Conservation (phyloP, 352 stramenopile genomes). For the Pythium utonaiense region DNA sequence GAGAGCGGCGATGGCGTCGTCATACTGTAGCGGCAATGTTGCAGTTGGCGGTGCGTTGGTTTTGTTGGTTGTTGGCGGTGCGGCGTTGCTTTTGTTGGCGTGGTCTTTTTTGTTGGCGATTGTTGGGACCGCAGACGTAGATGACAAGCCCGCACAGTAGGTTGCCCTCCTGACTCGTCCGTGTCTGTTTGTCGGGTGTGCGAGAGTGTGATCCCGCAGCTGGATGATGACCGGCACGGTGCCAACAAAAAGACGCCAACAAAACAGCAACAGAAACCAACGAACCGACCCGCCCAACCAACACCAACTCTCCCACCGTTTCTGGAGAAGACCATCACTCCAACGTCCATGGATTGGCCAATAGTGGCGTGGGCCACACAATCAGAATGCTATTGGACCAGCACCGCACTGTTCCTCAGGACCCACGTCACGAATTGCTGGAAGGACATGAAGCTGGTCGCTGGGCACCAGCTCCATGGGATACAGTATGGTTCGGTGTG, state of each 20-base stretch:
- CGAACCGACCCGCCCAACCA: background rate
- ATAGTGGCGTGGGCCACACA: slow-evolving; percentile 2
- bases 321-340: slow-evolving; percentile 9
- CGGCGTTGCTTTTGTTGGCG: no score
- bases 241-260: background rate
- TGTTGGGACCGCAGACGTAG: background rate
- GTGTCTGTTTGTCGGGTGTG: background rate
- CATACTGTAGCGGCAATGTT: background rate
- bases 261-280: slow-evolving; percentile 6
- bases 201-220: background rate
- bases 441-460: no score
- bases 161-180: background rate
- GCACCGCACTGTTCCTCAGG: background rate
- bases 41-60: background rate
- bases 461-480: no score
- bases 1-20: background rate
- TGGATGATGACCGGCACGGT: background rate
- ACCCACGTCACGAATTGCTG: no score
- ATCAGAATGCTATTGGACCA: slow-evolving; percentile 7
- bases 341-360: background rate
- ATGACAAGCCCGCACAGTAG: no score
- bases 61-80: background rate
- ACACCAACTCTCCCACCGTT: slow-evolving; percentile 6
- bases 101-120: background rate
- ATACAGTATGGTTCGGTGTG: no score